These are phyloP conservation scores for Amanita jacksonii DNA, from an alignment of 768 basidiomycete genomes.

Conservation along the genomic window DNA sequence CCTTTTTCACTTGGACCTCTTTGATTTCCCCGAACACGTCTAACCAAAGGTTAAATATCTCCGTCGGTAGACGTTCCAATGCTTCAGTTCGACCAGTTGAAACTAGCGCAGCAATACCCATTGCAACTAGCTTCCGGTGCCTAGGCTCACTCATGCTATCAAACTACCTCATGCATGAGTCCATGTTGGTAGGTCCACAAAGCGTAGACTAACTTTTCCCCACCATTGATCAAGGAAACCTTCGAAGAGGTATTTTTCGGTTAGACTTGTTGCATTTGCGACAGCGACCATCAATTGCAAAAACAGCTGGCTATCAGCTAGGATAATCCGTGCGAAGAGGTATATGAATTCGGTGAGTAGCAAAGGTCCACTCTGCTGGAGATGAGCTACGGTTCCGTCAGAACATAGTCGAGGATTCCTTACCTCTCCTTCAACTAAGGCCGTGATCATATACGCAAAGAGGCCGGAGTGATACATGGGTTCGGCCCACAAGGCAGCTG, in stretches of 20 bases:
- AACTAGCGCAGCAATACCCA: slow-evolving; percentile 71
- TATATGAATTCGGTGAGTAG: slow-evolving; percentile 63
- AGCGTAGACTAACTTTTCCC: slow-evolving; percentile 46
- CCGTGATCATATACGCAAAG: slow-evolving; percentile 52
- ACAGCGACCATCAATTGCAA: slow-evolving; percentile 59
- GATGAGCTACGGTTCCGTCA: slow-evolving; percentile 2
- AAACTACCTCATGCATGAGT: slow-evolving; percentile 41
- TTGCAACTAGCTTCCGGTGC: slow-evolving; percentile 74
- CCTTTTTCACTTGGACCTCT: slow-evolving; percentile 39
- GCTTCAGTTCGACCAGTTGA: slow-evolving; percentile 69
- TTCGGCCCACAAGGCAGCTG: slow-evolving; percentile 60
- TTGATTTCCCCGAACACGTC: slow-evolving; percentile 84
- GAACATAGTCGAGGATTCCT: slow-evolving; percentile 3
- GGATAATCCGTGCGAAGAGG: slow-evolving; percentile 63
- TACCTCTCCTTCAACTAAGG: slow-evolving; percentile 61
- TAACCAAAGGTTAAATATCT: slow-evolving; percentile 81
- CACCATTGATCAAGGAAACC: slow-evolving; percentile 73
- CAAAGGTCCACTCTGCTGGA: slow-evolving; percentile 28
- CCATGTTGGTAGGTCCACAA: not conserved
- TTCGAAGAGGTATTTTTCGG: slow-evolving; percentile 53
- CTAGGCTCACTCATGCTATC: slow-evolving; percentile 86
- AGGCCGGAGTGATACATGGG: slow-evolving; percentile 66
- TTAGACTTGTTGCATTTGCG: slow-evolving; percentile 33
- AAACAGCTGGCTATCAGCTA: slow-evolving; percentile 61
- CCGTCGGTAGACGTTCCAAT: slow-evolving; percentile 57